Evolutionary conservation across 139 green algal species (phyloP).

Genomic region (Microglena sp.): DNA sequence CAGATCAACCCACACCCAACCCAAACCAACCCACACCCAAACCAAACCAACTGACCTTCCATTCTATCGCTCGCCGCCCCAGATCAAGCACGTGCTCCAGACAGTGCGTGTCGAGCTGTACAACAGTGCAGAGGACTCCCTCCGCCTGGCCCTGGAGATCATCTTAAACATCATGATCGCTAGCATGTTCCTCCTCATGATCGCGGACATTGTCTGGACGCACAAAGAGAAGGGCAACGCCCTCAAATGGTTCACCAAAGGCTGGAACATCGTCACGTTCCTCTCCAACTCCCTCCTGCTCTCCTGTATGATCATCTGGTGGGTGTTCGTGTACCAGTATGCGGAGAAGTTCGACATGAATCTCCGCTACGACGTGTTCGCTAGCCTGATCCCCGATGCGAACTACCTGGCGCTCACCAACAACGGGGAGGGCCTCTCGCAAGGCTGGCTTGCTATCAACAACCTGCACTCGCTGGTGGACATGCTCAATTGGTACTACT

Average conservation of each 20-base stretch:
- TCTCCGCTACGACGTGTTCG: conserved; percentile 62
- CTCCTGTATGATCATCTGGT: conserved; percentile 56
- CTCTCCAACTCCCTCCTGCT: conserved; percentile 57
- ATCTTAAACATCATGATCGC: conserved; percentile 48
- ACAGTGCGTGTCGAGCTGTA: conserved; percentile 70
- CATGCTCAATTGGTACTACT: conserved; percentile 66
- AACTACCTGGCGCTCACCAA: conserved; percentile 49
- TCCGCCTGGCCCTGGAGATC: conserved; percentile 55
- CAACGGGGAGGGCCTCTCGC: conserved; percentile 27
- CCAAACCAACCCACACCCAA: no score
- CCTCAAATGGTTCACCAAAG: conserved; percentile 32
- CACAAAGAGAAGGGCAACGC: neutral
- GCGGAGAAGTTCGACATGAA: conserved; percentile 46
- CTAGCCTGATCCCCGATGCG: conserved; percentile 34
- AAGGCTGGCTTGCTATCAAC: neutral
- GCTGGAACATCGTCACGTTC: conserved; percentile 66
- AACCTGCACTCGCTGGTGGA: conserved; percentile 35
- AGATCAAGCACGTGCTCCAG: no score
- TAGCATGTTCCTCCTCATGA: conserved; percentile 21
- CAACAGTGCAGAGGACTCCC: conserved; percentile 31
- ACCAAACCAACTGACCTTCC: no score
- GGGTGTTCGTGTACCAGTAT: conserved; percentile 36
- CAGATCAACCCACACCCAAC: no score
- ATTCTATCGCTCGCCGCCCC: no score
- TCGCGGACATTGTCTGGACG: neutral